Evolutionary conservation across 2,329 filamentous ascomycete genomes (phyloP).

Genomic region (Sporothrix sp.): DNA sequence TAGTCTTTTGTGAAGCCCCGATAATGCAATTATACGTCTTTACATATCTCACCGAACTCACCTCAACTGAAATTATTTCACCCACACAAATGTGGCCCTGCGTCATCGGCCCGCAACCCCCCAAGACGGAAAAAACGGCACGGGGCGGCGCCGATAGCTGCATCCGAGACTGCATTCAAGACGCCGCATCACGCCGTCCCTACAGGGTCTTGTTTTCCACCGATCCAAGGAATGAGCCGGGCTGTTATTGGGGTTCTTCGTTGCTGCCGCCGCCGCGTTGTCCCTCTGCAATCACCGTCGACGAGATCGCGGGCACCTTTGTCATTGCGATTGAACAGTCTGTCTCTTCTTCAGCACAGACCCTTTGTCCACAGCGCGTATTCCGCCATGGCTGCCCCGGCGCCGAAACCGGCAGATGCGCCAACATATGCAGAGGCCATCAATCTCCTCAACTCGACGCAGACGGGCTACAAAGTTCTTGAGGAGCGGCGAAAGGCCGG

Average conservation of each 20-base stretch:
- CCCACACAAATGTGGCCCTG: neutral
- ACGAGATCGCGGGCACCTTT: neutral
- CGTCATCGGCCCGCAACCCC: constrained; percentile 8
- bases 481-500: constrained; percentile 70
- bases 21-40: neutral
- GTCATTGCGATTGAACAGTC: neutral
- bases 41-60: too few species aligned
- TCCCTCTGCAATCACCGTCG: neutral
- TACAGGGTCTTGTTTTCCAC: too few species aligned
- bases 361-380: neutral
- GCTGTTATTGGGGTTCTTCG: neutral
- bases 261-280: constrained; percentile 7
- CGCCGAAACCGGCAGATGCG: neutral
- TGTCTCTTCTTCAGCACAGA: too few species aligned
- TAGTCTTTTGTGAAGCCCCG: too few species aligned
- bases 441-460: constrained; percentile 75
- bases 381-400: neutral
- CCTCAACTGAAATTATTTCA: too few species aligned
- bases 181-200: too few species aligned
- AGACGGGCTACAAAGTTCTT: constrained; percentile 75
- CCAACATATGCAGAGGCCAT: constrained; percentile 61
- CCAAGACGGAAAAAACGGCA: neutral
- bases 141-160: neutral
- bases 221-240: constrained; percentile 1
- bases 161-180: neutral